Evolutionary conservation across 345 rosid genomes (phyloP).

Genomic region (Clausena lansium): DNA sequence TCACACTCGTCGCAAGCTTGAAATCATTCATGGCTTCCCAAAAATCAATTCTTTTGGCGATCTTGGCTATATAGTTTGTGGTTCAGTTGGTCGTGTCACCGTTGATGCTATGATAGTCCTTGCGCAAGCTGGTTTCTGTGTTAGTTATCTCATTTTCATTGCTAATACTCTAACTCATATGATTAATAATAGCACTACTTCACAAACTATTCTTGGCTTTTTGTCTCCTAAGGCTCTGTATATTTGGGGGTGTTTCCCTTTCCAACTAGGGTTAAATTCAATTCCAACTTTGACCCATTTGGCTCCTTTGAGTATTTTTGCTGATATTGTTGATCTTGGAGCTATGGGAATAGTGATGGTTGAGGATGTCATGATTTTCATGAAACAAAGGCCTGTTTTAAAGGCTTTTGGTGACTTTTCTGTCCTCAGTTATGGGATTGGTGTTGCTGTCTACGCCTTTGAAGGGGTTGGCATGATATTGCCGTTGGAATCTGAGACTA

Average conservation of each 20-base stretch:
- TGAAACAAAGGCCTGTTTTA: constrained; percentile 40
- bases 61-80: constrained; percentile 56
- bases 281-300: constrained; percentile 62
- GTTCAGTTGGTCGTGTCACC: constrained; percentile 46
- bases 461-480: constrained; percentile 78
- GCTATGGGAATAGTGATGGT: constrained; percentile 66
- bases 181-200: constrained; percentile 21
- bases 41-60: constrained; percentile 67
- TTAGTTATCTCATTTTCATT: constrained; percentile 63
- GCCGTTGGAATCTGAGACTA: constrained; percentile 64
- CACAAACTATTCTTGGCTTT: constrained; percentile 36
- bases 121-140: constrained; percentile 71
- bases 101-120: constrained; percentile 67
- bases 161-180: constrained; percentile 55
- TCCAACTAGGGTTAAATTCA: constrained; percentile 71
- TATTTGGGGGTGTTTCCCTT: constrained; percentile 70
- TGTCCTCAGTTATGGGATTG: constrained; percentile 61
- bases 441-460: constrained; percentile 71
- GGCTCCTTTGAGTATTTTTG: constrained; percentile 82
- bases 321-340: constrained; percentile 67
- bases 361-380: constrained; percentile 45
- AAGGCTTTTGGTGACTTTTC: constrained; percentile 61
- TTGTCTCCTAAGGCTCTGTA: constrained; percentile 49
- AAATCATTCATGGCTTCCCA: constrained; percentile 43
- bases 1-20: constrained; percentile 64